Evolutionary conservation across 257 asterid genomes (phyloP).

Genomic region (Fraxinus quadrangulata): DNA sequence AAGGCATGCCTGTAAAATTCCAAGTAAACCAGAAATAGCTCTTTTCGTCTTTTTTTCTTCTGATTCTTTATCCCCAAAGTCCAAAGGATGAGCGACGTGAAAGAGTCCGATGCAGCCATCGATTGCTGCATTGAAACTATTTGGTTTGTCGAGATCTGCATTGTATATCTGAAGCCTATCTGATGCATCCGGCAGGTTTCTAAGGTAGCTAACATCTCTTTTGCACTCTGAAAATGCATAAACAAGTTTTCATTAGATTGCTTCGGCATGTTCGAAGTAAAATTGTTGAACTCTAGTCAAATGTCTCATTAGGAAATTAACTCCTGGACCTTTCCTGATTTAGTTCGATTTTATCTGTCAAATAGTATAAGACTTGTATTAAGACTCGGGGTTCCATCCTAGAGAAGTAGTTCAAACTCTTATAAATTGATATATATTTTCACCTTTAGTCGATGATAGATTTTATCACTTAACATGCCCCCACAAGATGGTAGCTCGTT

Average conservation of each 20-base stretch:
- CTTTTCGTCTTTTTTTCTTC: conserved; percentile 29
- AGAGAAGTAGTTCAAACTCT: too few species aligned
- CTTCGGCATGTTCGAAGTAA: not conserved
- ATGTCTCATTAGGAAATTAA: not conserved
- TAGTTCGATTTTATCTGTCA: too few species aligned
- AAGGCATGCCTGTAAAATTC: conserved; percentile 31
- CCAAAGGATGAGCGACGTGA: conserved; percentile 57
- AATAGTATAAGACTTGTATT: too few species aligned
- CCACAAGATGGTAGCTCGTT: too few species aligned
- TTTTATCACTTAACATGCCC: too few species aligned
- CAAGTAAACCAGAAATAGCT: not conserved
- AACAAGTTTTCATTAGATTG: not conserved
- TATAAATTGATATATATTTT: too few species aligned
- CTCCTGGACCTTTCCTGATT: not conserved
- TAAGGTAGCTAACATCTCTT: conserved; percentile 47
- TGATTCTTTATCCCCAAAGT: conserved; percentile 34
- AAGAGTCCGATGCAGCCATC: conserved; percentile 59
- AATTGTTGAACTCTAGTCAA: too few species aligned
- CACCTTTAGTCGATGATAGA: too few species aligned
- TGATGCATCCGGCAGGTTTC: conserved; percentile 43
- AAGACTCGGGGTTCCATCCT: too few species aligned
- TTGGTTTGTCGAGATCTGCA: conserved; percentile 50
- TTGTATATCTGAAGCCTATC: conserved; percentile 43
- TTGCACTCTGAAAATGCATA: conserved; percentile 22
- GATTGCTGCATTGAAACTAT: conserved; percentile 41